phyloP scores from a whole-genome alignment of 805 yeast genomes.

The Cyberlindnera maritima region DNA sequence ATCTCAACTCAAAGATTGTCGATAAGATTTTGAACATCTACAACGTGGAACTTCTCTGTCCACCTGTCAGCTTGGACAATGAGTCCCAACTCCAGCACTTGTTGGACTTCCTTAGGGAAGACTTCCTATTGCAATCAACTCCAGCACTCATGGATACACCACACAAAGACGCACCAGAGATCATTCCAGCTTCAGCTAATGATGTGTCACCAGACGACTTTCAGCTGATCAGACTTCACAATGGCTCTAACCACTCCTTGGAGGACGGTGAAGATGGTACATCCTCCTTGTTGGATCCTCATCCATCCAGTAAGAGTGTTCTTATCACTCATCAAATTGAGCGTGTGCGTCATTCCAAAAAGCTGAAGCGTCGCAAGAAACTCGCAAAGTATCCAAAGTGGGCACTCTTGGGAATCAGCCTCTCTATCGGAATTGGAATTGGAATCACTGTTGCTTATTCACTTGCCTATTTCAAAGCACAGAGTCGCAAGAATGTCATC shows the following conservation, averaged over 20 bases:
- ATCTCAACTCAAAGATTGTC: slow-evolving; percentile 22
- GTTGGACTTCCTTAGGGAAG: slow-evolving; percentile 21
- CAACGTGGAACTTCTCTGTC: slow-evolving; percentile 21
- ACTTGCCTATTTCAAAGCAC: slow-evolving; percentile 7
- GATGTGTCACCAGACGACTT: slow-evolving; percentile 3
- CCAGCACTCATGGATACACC: background rate
- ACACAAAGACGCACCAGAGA: background rate
- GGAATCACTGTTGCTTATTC: slow-evolving; percentile 25
- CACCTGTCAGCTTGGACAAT: slow-evolving; percentile 25
- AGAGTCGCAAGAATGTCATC: background rate
- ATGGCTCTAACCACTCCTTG: background rate
- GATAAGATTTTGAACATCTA: slow-evolving; percentile 20
- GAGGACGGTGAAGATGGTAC: background rate
- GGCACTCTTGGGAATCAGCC: slow-evolving; percentile 17
- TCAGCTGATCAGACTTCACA: slow-evolving; percentile 4
- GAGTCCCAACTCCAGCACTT: slow-evolving; percentile 19
- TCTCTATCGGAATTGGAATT: slow-evolving; percentile 26
- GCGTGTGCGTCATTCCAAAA: slow-evolving; percentile 14
- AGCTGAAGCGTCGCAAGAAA: slow-evolving; percentile 11
- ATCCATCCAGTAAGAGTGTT: slow-evolving; percentile 8
- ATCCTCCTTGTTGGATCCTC: background rate
- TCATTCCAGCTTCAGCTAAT: background rate
- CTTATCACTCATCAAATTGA: slow-evolving; percentile 16
- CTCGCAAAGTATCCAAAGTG: slow-evolving; percentile 5
- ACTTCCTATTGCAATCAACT: slow-evolving; percentile 10